Evolutionary conservation across 148 eudicot species (phyloP), one percentile per base, ranked within the genome.

Genomic region (Silene latifolia): DNA sequence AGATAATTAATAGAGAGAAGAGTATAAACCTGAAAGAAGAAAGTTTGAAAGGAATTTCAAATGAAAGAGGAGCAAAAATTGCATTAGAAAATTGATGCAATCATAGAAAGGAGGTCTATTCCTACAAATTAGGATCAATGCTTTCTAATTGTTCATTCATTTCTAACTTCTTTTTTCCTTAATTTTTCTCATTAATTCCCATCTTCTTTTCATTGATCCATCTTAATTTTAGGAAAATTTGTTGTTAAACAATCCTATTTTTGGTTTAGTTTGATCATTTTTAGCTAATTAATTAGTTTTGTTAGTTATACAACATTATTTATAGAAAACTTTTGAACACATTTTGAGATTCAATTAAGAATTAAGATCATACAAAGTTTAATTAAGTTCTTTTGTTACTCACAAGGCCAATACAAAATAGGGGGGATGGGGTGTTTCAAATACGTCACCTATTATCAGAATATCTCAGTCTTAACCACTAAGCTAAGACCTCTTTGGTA

Each of bases 61-160:
- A 67, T 7, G 77, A 72, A 47, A 46, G 77, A 67, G 82, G 75
- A 62, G 82, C 79, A 76, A 72, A 76, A 75, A 15, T 67, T 75
- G 74, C 17, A 71, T 35, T 46, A 7, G 76, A 74, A 46, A 14
- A 54, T 39, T 39, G 76, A 75, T n/a, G 67, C 66, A 71, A 79
- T 66, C 74, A 72, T 39, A 75, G 74, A 78, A 60, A 75, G 79
- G 80, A 35, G 69, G 67, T 73, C 62, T 29, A 44, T 48, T 81
- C 88, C 88, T 79, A 83, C 76, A 77, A 83, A 73, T 24, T 48
- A 46, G 83, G 77, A 7, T 67, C 6, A 39, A 39, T 48, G 24
- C 46, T 57, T 67, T 17, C 39, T 79, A 75, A 80, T 78, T 48
- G 24, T 60, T 75, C 72, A 39, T 70, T 35, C 57, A n/a, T 21